phyloP scores from a whole-genome alignment of 306 rosid species.

The Cucurbita ficifolia region DNA sequence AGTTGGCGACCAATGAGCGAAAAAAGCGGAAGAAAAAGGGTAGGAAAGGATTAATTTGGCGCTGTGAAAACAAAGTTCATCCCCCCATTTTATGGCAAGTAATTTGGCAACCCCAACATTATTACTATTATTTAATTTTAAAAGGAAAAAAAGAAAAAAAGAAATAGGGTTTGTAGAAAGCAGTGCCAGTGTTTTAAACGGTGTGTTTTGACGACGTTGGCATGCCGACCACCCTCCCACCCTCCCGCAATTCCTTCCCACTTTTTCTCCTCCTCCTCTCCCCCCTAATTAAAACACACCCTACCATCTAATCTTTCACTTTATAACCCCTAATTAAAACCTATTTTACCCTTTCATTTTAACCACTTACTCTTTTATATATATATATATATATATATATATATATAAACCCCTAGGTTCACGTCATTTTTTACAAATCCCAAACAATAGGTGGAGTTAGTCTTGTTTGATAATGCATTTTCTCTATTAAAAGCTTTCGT shows the following conservation, averaged over 20 bases:
- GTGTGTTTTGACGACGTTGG: neutral
- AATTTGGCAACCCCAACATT: neutral
- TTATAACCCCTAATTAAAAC: neutral
- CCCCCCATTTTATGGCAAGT: neutral
- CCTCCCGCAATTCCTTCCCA: neutral
- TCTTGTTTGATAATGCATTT: too few species aligned
- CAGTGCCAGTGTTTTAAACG: neutral
- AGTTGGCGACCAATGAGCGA: neutral
- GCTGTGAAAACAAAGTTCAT: neutral
- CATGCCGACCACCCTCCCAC: neutral
- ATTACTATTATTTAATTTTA: neutral
- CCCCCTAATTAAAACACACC: neutral
- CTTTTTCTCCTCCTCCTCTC: neutral
- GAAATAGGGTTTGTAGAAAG: neutral
- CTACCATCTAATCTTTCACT: neutral
- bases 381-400: too few species aligned
- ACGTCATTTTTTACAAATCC: too few species aligned
- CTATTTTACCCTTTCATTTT: neutral
- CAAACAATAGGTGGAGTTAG: too few species aligned
- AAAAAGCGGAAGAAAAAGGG: neutral
- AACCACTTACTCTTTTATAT: neutral
- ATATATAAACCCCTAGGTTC: too few species aligned
- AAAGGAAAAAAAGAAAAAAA: neutral
- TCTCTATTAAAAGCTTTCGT: too few species aligned
- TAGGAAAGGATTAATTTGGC: neutral